Evolutionary conservation across 345 rosid species (phyloP), one percentile per base, ranked within the genome.

Genomic region (Eucalyptus pauciflora): DNA sequence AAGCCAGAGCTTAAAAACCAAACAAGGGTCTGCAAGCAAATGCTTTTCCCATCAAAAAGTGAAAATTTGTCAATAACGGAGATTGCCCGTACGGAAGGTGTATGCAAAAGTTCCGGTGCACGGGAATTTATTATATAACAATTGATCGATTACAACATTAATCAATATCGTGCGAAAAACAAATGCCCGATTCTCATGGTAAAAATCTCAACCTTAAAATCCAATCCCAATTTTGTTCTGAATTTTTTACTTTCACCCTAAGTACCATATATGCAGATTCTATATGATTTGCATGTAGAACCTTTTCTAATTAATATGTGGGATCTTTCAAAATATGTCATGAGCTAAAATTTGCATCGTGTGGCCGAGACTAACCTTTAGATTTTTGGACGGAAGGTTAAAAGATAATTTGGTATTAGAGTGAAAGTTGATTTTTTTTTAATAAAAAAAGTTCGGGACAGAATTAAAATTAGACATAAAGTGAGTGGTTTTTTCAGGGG

Each of bases 101-200:
- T 69, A 33, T 33, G 80, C 43, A 33, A 9, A 67, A 9, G 45
- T n/a, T n/a, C 37, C 3, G 76, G 37, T n/a, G 17, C 41, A 64
- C 58, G 8, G 58, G 1, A 52, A 52, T 52, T 52, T 52, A 52
- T 52, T 1, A 52, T 52, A 20, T 0, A 0, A 64, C 18, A 64
- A n/a, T 67, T 8, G 41, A n/a, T 31, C 22, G 5, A 31, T 67
- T 67, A 7, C 1, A 31, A 31, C 22, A n/a, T n/a, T 0, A 67
- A 67, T 67, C 8, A 0, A 1, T 60, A 6, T 60, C 1, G 7
- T 62, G 69, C 8, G 3, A 27, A 27, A 62, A 27, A 64, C 41
- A n/a, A n/a, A n/a, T 8, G 37, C 5, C 5, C 15, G 3, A 4
- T n/a, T n/a, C 41, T 33, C 41, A 52, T n/a, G 2, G 0, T n/a